phyloP scores from a whole-genome alignment of 2,329 filamentous ascomycete species.

The Fusarium tjaetaba region DNA sequence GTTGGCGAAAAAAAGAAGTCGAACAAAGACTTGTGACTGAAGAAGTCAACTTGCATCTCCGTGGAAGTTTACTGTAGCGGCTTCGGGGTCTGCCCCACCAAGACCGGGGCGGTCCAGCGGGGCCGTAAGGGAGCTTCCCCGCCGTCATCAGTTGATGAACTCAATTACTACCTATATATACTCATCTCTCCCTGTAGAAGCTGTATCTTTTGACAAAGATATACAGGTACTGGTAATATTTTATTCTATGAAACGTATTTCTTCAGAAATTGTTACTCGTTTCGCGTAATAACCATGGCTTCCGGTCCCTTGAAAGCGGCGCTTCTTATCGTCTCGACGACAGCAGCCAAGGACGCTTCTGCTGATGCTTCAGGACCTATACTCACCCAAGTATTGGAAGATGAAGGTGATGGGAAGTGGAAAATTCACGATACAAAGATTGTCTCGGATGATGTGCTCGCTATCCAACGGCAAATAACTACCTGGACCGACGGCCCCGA shows the following conservation, averaged over 20 bases:
- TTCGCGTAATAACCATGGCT: constrained; percentile 35
- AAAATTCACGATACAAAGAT: constrained; percentile 74
- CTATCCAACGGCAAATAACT: constrained; percentile 79
- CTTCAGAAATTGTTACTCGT: not conserved
- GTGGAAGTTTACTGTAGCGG: constrained; percentile 21
- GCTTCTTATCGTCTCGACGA: constrained; percentile 90
- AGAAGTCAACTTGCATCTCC: constrained; percentile 15
- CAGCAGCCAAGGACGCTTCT: constrained; percentile 80
- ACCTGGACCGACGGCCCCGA: constrained; percentile 76
- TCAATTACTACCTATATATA: constrained; percentile 1
- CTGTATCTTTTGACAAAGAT: not conserved
- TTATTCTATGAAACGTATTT: not conserved
- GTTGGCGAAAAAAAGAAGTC: not conserved
- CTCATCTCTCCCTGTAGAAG: not conserved
- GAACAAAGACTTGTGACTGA: constrained; percentile 15
- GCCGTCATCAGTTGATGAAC: constrained; percentile 17
- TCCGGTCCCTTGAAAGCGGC: constrained; percentile 70
- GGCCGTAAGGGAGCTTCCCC: constrained; percentile 38
- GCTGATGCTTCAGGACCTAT: constrained; percentile 78
- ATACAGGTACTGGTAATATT: not conserved
- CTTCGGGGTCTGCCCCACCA: constrained; percentile 32
- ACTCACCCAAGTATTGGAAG: constrained; percentile 74
- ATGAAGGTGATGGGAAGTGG: constrained; percentile 77
- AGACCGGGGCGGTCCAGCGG: constrained; percentile 34
- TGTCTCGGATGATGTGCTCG: constrained; percentile 77